These are phyloP conservation scores for Arthrobotrys musiformis DNA, from an alignment of 2,329 filamentous ascomycete genomes.

Conservation along the genomic window DNA sequence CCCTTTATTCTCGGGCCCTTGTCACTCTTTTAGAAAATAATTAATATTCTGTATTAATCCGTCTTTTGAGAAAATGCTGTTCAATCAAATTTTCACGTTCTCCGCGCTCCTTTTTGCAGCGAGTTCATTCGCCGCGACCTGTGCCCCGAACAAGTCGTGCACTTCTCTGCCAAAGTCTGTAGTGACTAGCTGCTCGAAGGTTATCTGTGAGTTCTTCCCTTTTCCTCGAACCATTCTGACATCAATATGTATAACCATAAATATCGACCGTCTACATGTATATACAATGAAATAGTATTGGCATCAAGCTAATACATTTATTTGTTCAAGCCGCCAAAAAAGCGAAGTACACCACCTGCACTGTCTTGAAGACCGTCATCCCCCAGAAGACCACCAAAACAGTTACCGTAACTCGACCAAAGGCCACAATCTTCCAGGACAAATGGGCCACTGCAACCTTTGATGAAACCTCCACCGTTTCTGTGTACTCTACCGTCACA, in stretches of 20 bases:
- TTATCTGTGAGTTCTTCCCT: constrained; percentile 19
- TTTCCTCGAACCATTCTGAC: too few relatives aligned
- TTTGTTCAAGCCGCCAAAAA: constrained; percentile 24
- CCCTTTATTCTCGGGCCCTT: neutral
- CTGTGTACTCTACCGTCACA: constrained; percentile 36
- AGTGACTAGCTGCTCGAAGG: constrained; percentile 23
- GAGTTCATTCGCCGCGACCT: constrained; percentile 25
- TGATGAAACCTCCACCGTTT: constrained; percentile 19
- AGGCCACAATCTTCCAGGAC: constrained; percentile 15
- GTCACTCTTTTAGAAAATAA: constrained; percentile 12
- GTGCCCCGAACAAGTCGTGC: constrained; percentile 18
- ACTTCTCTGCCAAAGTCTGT: constrained; percentile 17
- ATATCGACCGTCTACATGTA: too few relatives aligned
- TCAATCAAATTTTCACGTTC: constrained; percentile 33
- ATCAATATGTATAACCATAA: too few relatives aligned
- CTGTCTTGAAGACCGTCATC: constrained; percentile 27
- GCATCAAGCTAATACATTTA: neutral
- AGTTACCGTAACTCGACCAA: constrained; percentile 1
- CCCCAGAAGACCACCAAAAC: constrained; percentile 25
- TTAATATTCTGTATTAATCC: constrained; percentile 1
- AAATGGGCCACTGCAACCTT: constrained; percentile 7
- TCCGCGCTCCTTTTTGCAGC: constrained; percentile 25
- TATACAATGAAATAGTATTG: neutral
- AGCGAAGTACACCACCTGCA: constrained; percentile 35
- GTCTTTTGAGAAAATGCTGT: constrained; percentile 31